phyloP scores from a whole-genome alignment of 139 green algal genomes.

The Chlorella sp. region DNA sequence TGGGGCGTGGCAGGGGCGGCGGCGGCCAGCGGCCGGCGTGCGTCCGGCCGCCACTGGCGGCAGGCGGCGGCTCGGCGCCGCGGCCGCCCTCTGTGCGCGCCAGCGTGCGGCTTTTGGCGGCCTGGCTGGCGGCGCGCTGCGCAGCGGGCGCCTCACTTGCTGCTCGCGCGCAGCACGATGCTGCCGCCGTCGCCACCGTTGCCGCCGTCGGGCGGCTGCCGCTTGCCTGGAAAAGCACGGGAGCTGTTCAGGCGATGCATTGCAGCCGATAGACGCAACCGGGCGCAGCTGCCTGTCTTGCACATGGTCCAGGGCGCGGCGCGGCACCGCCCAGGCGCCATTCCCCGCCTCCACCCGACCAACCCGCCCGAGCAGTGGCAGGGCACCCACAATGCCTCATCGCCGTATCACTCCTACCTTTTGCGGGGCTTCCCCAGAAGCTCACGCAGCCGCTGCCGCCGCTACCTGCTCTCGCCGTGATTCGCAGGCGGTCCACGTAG shows the following conservation, averaged over 20 bases:
- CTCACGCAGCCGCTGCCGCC: constrained; percentile 47
- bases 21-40: no score
- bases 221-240: constrained; percentile 7
- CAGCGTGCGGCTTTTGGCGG: not conserved
- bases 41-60: no score
- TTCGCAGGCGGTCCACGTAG: constrained; percentile 46
- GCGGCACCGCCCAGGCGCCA: no score
- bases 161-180: constrained; percentile 41
- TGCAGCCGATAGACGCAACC: no score
- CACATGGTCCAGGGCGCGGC: no score
- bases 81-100: not conserved
- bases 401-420: constrained; percentile 9
- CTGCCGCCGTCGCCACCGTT: constrained; percentile 49
- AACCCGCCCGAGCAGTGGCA: not conserved
- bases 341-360: not conserved
- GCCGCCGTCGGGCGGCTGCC: constrained; percentile 45
- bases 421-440: constrained; percentile 23
- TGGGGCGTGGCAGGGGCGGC: no score
- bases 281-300: no score
- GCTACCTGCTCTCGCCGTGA: constrained; percentile 33
- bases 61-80: not conserved
- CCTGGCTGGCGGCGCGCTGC: not conserved
- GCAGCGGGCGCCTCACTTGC: constrained; percentile 22
- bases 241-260: not conserved
- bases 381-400: not conserved